Base-by-base conservation (phyloP, 2,329 filamentous ascomycete species). In the Penicillium capsulatum region DNA sequence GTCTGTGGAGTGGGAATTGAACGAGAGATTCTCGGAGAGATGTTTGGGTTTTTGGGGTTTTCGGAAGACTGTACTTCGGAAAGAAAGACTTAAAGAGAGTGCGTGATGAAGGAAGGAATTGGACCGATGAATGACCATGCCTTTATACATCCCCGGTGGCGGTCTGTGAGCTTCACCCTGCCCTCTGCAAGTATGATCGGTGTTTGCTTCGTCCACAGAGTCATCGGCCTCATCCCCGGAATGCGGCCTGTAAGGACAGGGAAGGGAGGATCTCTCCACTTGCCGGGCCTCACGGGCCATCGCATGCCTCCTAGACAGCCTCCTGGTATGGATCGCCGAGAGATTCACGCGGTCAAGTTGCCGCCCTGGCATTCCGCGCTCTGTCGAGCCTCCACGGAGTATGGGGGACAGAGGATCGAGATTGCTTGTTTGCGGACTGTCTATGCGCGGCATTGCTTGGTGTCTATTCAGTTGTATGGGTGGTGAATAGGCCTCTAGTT, bases 141-240 rank as follows among this genome's bases (percentile, higher is more conserved):
- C 56, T 65, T 59, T 65, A 65, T 65, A 65, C 53, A 58, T 44
- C 16, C 38, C 45, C 15, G 28, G 41, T 46, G 44, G 51, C 42
- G 57, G 53, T 50, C 48, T 51, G 44, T 45, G 47, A 43, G 39
- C 41, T 20, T 33, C 31, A 27, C 36, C 19, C 44, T 34, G 35
- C 32, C 36, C 33, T 31, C 34, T 30, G 14, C 36, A 29, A 46
- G 34, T 27, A 15, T 34, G 34, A 31, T 22, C 35, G 19, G 15
- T 43, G 40, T 44, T 45, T 37, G 31, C 34, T 45, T 42, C 38
- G 22, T 39, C 20, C 17, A 30, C 19, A 32, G 16, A 38, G 16
- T 44, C 38, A 42, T 36, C 22, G 42, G 46, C 40, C 51, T 39
- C 46, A 40, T 33, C 40, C 43, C 36, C 51, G 60, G 61, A 63